phyloP scores from a whole-genome alignment of 805 yeast genomes.

The Saccharomyces eubayanus region DNA sequence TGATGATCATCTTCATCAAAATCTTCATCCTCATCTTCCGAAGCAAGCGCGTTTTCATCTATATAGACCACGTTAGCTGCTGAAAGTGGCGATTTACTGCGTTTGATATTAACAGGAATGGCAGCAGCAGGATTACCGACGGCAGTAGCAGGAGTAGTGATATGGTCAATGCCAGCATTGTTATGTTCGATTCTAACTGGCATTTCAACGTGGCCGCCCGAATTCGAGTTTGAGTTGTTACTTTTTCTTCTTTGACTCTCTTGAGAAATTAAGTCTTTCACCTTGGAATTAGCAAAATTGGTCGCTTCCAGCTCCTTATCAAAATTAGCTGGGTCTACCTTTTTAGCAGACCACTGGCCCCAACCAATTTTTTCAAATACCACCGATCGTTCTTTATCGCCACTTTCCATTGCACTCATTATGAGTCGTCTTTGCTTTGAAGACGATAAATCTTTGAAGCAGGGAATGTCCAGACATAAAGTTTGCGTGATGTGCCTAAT shows the following conservation, averaged over 20 bases:
- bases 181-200: not conserved
- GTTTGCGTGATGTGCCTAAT: slow-evolving; percentile 83
- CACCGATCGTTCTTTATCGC: slow-evolving; percentile 44
- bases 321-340: slow-evolving; percentile 33
- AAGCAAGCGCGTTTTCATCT: slow-evolving; percentile 34
- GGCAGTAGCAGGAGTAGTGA: not conserved
- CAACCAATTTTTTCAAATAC: slow-evolving; percentile 91
- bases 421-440: slow-evolving; percentile 86
- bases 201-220: slow-evolving; percentile 20
- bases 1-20: slow-evolving; percentile 3
- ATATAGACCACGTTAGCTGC: slow-evolving; percentile 28
- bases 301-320: slow-evolving; percentile 36
- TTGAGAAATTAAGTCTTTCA: slow-evolving; percentile 35
- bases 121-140: not conserved
- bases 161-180: slow-evolving; percentile 2
- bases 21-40: slow-evolving; percentile 28
- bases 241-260: slow-evolving; percentile 26
- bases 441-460: slow-evolving; percentile 70
- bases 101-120: not conserved
- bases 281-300: slow-evolving; percentile 34
- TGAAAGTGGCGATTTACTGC: not conserved
- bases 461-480: slow-evolving; percentile 62
- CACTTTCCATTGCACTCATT: slow-evolving; percentile 78
- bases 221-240: slow-evolving; percentile 20
- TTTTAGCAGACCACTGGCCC: slow-evolving; percentile 88